Evolutionary conservation across 2,329 filamentous ascomycete species (phyloP), one percentile per base, ranked within the genome.

Genomic region (Coniochaeta sp.): DNA sequence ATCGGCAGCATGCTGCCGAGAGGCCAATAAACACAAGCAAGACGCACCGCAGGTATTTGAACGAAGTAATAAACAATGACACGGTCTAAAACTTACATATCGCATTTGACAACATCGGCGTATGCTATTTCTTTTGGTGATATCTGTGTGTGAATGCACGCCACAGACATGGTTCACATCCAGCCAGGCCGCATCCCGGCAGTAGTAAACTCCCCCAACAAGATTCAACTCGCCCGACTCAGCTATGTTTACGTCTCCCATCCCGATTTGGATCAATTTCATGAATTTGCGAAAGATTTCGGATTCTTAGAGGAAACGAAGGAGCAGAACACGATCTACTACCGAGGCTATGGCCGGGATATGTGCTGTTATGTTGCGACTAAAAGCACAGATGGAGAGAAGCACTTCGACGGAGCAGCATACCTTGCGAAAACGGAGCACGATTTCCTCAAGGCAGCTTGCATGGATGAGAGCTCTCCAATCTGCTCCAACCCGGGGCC

Each of bases 271-370:
- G 65, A 67, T 1, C 60, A 64, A 9, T 67, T 69, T 50, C 10
- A 52, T 26, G 47, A 61, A 26, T 72, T 73, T 58, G 63, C 65
- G 26, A 54, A 60, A 16, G 67, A 71, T 57, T 72, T 70, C 58
- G 70, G 69, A 5, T 68, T 72, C 55, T 57, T 65, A 2, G 65
- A 66, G 38, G 63, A 56, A n/a, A 57, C 62, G 5, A 59, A 58
- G 24, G 63, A 50, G 1, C 64, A 65, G 1, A 68, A 74, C 52
- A 71, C 64, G 24, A 74, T 79, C 47, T 83, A 77, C 71, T 81
- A 74, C 64, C 75, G 77, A 30, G 81, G 81, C 1, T 82, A 81
- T 62, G 79, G 81, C 16, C 69, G 67, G 1, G 80, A 83, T 61
- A 76, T 76, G 32, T 83, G 78, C 62, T 69, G 79, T 1, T 81